Percentiles rank a stretch among this genome's conserved stretches.
These are phyloP conservation scores for Rhizopus stolonifer DNA, from an alignment of 371 early-diverging fungal species.

Conservation along the genomic window DNA sequence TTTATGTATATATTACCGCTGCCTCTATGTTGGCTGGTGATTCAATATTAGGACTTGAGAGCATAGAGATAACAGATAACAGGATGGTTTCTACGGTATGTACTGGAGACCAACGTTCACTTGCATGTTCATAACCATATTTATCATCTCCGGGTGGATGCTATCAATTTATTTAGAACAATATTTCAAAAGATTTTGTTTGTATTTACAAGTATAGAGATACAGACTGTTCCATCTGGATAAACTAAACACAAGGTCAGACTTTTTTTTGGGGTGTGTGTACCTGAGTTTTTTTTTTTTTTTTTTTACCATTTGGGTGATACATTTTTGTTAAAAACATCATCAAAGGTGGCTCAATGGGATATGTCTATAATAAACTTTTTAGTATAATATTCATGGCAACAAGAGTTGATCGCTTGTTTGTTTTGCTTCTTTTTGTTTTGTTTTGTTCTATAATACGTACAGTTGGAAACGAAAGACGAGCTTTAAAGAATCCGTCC, in stretches of 20 bases:
- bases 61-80: slow-evolving; percentile 83
- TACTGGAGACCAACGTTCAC: slow-evolving; percentile 93
- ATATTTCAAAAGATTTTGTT: background rate
- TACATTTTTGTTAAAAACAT: slow-evolving; percentile 80
- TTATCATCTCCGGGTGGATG: slow-evolving; percentile 83
- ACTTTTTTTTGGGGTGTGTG: too few species aligned
- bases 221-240: slow-evolving; percentile 86
- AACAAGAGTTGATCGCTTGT: too few species aligned
- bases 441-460: slow-evolving; percentile 4
- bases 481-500: slow-evolving; percentile 90
- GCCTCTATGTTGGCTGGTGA: slow-evolving; percentile 93
- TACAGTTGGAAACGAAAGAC: slow-evolving; percentile 76
- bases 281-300: background rate
- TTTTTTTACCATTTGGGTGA: slow-evolving; percentile 70
- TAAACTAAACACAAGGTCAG: too few species aligned
- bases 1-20: slow-evolving; percentile 58
- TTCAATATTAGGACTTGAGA: slow-evolving; percentile 92
- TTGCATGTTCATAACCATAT: slow-evolving; percentile 89
- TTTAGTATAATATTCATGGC: too few species aligned
- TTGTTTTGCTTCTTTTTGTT: slow-evolving; percentile 12
- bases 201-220: slow-evolving; percentile 81
- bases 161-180: too few species aligned
- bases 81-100: slow-evolving; percentile 94
- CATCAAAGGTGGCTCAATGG: slow-evolving; percentile 83
- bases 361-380: slow-evolving; percentile 55